phyloP scores from a whole-genome alignment of 441 rosid genomes.

The Euphorbia corollata region DNA sequence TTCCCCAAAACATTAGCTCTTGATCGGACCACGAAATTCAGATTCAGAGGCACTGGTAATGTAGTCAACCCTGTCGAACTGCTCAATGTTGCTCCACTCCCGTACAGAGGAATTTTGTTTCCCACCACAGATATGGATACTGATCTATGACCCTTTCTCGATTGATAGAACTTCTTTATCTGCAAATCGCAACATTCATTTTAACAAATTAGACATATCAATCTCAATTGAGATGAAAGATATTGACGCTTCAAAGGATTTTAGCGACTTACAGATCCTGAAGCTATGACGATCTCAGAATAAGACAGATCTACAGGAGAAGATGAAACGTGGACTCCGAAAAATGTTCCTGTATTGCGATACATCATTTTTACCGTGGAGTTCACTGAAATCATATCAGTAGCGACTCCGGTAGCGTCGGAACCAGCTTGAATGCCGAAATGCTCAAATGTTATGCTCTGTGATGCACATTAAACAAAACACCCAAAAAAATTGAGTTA shows the following conservation, averaged over 20 bases:
- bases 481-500: background rate
- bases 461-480: constrained; percentile 4
- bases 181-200: constrained; percentile 26
- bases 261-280: constrained; percentile 57
- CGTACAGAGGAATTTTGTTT: constrained; percentile 71
- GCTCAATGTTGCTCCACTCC: constrained; percentile 64
- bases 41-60: constrained; percentile 49
- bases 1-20: constrained; percentile 77
- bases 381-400: constrained; percentile 75
- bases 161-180: constrained; percentile 69
- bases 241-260: too few species aligned
- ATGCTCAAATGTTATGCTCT: constrained; percentile 73
- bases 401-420: constrained; percentile 77
- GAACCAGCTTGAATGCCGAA: constrained; percentile 84
- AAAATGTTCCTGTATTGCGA: constrained; percentile 81
- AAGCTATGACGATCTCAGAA: constrained; percentile 55
- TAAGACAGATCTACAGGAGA: constrained; percentile 64
- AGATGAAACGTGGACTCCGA: constrained; percentile 81
- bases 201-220: constrained; percentile 9
- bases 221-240: background rate
- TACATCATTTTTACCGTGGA: constrained; percentile 66
- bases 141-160: constrained; percentile 65
- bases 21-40: constrained; percentile 57
- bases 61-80: constrained; percentile 39
- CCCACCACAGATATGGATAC: constrained; percentile 52